Evolutionary conservation across 176 grass and related monocot species (phyloP).

Genomic region (Zizania latifolia): DNA sequence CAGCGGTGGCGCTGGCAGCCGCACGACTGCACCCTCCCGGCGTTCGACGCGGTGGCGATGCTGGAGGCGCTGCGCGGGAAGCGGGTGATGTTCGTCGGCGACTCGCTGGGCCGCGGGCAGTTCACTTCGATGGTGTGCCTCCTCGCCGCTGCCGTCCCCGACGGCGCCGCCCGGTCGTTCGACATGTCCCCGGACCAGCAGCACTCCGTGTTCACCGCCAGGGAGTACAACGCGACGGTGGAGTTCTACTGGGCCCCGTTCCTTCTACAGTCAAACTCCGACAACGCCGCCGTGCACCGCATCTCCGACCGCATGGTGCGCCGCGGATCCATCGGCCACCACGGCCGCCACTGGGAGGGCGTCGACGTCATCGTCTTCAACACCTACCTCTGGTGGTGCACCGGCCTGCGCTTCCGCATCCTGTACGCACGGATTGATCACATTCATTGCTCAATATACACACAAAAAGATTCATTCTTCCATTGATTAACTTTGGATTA

Average conservation of each 20-base stretch:
- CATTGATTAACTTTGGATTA: too few relatives aligned
- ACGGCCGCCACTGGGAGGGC: conserved; percentile 60
- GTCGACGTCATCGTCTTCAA: conserved; percentile 72
- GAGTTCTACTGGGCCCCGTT: conserved; percentile 99
- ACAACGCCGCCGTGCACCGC: conserved; percentile 51
- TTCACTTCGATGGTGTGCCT: conserved; percentile 91
- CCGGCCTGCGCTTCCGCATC: conserved; percentile 66
- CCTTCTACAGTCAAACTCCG: conserved; percentile 78
- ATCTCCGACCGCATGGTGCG: conserved; percentile 61
- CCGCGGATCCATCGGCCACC: conserved; percentile 53
- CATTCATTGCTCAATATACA: too few relatives aligned
- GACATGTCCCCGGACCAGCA: conserved; percentile 44
- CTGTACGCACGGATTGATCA: conserved; percentile 36
- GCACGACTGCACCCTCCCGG: conserved; percentile 46
- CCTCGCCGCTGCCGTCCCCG: conserved; percentile 46
- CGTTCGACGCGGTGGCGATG: conserved; percentile 64
- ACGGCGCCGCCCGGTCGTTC: conserved; percentile 35
- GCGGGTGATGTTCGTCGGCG: conserved; percentile 78
- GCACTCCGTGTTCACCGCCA: conserved; percentile 43
- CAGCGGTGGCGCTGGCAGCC: conserved; percentile 79
- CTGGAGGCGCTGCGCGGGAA: conserved; percentile 53
- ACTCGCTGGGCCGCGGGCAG: conserved; percentile 75
- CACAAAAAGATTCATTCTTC: too few relatives aligned
- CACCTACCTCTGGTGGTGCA: conserved; percentile 95
- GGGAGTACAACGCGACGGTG: conserved; percentile 62